phyloP scores from a whole-genome alignment of 228 moss, liverwort and hornwort genomes.

The Sphagnum fallax region DNA sequence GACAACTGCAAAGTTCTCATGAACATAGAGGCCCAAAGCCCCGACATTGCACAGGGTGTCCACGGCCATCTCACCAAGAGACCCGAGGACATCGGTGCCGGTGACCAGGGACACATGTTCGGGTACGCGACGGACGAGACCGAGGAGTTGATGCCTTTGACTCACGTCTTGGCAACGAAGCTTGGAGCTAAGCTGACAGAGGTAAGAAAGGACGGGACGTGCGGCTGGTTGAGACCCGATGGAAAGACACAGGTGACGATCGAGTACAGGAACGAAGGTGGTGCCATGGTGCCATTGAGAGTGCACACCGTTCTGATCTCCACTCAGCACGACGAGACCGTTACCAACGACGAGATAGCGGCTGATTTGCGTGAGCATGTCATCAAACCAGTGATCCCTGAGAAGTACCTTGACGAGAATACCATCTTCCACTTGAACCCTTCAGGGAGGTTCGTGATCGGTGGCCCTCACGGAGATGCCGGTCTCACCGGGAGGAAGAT shows the following conservation, averaged over 20 bases:
- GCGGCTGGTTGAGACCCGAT: slow-evolving; percentile 28
- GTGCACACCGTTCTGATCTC: too few relatives aligned
- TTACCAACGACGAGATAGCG: too few relatives aligned
- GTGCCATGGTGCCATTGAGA: not conserved
- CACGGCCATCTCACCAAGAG: slow-evolving; percentile 60
- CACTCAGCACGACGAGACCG: too few relatives aligned
- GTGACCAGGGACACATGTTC: slow-evolving; percentile 85
- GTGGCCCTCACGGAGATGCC: slow-evolving; percentile 76
- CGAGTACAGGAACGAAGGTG: not conserved
- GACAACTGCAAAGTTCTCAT: slow-evolving; percentile 63
- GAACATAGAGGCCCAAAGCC: slow-evolving; percentile 62
- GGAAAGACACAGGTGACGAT: slow-evolving; percentile 19
- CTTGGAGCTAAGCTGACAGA: slow-evolving; percentile 14
- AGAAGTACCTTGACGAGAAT: not conserved
- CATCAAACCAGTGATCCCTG: not conserved
- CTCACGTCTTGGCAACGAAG: slow-evolving; percentile 6
- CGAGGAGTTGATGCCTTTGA: slow-evolving; percentile 16
- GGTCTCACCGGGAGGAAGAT: slow-evolving; percentile 84
- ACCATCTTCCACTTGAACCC: slow-evolving; percentile 83
- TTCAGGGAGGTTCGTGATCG: slow-evolving; percentile 71
- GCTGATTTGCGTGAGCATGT: too few relatives aligned
- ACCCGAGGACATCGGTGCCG: slow-evolving; percentile 72
- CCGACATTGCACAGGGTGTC: slow-evolving; percentile 64
- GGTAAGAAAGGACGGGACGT: slow-evolving; percentile 13
- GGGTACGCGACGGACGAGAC: slow-evolving; percentile 30